These are phyloP conservation scores for Talaromyces sp. DNA, from an alignment of 2,329 filamentous ascomycete species.

Conservation along the genomic window DNA sequence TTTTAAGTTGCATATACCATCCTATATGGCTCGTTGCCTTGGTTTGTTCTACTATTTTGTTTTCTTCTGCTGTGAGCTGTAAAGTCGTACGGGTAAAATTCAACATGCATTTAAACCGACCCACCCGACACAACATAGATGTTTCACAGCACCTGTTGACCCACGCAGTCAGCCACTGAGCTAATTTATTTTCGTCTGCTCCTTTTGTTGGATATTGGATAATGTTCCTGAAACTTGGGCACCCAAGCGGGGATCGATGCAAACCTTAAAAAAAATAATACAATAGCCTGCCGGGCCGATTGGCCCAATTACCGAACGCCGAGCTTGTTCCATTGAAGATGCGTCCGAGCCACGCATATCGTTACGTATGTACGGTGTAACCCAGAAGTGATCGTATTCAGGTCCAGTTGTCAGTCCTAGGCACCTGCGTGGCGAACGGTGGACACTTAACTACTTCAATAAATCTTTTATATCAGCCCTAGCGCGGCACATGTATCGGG, in stretches of 20 bases:
- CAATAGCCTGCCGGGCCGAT: background rate
- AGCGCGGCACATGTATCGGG: background rate
- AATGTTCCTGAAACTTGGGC: background rate
- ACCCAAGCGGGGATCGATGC: background rate
- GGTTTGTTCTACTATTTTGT: background rate
- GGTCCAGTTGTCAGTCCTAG: background rate
- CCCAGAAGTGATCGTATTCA: background rate
- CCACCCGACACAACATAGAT: background rate
- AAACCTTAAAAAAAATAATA: background rate
- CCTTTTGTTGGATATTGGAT: background rate
- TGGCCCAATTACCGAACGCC: background rate
- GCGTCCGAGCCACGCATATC: background rate
- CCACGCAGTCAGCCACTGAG: no score
- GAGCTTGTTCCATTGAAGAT: background rate
- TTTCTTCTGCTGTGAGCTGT: background rate
- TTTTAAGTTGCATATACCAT: constrained; percentile 3
- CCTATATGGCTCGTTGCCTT: background rate
- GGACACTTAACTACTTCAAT: background rate
- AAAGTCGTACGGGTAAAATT: background rate
- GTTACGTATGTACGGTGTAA: background rate
- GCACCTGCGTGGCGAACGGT: background rate
- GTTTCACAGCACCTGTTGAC: background rate
- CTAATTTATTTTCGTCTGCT: background rate
- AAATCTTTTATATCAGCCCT: background rate
- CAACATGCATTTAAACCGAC: background rate